These are phyloP conservation scores for Cordyceps fumosorosea DNA, from an alignment of 2,329 filamentous ascomycete species.

Conservation along the genomic window DNA sequence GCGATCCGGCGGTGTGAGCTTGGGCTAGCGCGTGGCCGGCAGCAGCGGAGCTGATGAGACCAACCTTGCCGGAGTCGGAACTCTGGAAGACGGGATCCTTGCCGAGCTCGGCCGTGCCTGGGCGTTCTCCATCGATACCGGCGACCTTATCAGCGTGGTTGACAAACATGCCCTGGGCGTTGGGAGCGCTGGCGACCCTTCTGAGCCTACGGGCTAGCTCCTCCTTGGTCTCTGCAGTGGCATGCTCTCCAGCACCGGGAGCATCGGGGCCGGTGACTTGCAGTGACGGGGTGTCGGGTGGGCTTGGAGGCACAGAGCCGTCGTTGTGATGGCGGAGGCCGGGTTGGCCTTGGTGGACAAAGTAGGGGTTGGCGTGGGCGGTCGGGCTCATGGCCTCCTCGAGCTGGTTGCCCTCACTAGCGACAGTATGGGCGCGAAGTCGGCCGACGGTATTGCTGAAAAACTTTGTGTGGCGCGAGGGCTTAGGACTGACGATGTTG, in stretches of 20 bases:
- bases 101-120: conserved; percentile 77
- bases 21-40: conserved; percentile 19
- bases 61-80: conserved; percentile 36
- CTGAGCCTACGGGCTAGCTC: conserved; percentile 88
- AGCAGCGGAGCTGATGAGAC: conserved; percentile 28
- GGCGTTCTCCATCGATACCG: conserved; percentile 55
- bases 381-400: conserved; percentile 88
- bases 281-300: conserved; percentile 79
- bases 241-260: conserved; percentile 52
- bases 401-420: conserved; percentile 84
- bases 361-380: conserved; percentile 93
- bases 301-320: conserved; percentile 84
- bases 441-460: conserved; percentile 79
- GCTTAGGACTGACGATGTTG: conserved; percentile 38
- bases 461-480: conserved; percentile 80
- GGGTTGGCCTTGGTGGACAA: conserved; percentile 90
- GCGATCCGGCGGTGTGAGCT: conserved; percentile 31
- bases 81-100: conserved; percentile 65
- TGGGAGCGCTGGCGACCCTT: conserved; percentile 91
- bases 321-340: conserved; percentile 92
- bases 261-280: conserved; percentile 65
- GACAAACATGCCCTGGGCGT: conserved; percentile 85
- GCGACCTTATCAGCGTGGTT: conserved; percentile 27
- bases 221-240: conserved; percentile 78
- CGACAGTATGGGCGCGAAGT: conserved; percentile 82